phyloP scores from a whole-genome alignment of 208 protist genomes.

The Leishmania aethiopica region DNA sequence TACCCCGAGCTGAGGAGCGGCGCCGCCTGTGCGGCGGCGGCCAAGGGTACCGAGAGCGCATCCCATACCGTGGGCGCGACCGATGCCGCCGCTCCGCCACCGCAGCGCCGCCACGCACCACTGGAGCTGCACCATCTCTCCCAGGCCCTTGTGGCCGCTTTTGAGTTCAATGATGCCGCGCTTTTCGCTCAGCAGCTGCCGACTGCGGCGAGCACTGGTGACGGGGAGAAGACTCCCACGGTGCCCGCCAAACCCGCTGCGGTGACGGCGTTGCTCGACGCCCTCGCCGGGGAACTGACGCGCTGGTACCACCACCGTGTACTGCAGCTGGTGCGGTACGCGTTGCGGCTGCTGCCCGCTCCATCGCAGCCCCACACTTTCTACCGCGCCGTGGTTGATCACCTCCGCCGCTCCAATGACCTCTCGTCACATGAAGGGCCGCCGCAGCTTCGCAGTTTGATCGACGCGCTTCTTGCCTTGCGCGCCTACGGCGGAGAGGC shows the following conservation, averaged over 20 bases:
- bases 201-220: not conserved
- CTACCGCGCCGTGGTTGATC: conserved; percentile 44
- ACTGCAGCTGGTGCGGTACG: conserved; percentile 37
- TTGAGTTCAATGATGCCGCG: conserved; percentile 26
- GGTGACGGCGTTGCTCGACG: conserved; percentile 15
- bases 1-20: conserved; percentile 20
- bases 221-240: not conserved
- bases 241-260: not conserved
- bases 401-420: conserved; percentile 57
- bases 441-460: conserved; percentile 39
- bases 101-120: not conserved
- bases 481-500: conserved; percentile 54
- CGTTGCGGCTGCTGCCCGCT: conserved; percentile 45
- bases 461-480: conserved; percentile 59
- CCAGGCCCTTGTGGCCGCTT: conserved; percentile 15
- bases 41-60: not conserved
- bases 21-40: not conserved
- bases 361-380: conserved; percentile 40
- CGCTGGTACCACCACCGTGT: conserved; percentile 39
- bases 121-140: conserved; percentile 28
- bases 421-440: conserved; percentile 48
- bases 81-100: not conserved
- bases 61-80: not conserved
- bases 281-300: conserved; percentile 20
- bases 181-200: conserved; percentile 18